phyloP scores from a whole-genome alignment of 768 basidiomycete genomes.

The Tulasnella sp. region DNA sequence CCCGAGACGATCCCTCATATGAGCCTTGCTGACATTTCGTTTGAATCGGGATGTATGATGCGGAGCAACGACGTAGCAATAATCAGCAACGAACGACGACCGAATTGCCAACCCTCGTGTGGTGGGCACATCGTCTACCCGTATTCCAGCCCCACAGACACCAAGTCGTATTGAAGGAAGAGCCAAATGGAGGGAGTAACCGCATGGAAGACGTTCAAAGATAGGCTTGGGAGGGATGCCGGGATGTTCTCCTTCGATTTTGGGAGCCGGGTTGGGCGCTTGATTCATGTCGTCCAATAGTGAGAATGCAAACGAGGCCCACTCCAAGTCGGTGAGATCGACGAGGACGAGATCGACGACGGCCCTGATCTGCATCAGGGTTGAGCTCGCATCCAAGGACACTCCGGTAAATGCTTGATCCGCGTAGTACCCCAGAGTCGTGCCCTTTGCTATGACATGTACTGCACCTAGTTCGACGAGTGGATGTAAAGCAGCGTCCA shows the following conservation, averaged over 20 bases:
- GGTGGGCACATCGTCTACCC: constrained; percentile 37
- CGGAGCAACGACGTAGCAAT: constrained; percentile 32
- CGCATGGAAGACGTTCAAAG: constrained; percentile 39
- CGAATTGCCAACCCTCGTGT: constrained; percentile 55
- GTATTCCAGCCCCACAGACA: constrained; percentile 68
- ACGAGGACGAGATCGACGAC: constrained; percentile 47
- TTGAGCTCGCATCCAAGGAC: constrained; percentile 33
- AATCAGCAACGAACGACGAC: constrained; percentile 41
- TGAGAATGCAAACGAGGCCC: constrained; percentile 43
- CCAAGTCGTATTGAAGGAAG: constrained; percentile 52
- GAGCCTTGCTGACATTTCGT: not conserved
- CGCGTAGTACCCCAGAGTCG: constrained; percentile 39
- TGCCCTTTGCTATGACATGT: constrained; percentile 35
- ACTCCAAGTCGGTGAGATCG: constrained; percentile 55
- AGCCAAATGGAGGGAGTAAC: constrained; percentile 44
- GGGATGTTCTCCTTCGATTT: not conserved
- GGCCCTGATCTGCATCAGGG: constrained; percentile 36
- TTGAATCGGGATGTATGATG: constrained; percentile 16
- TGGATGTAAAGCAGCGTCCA: constrained; percentile 20
- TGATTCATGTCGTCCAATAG: constrained; percentile 23
- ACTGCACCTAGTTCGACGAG: constrained; percentile 47
- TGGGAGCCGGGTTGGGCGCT: constrained; percentile 20
- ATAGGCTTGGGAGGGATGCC: constrained; percentile 20
- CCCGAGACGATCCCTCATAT: constrained; percentile 38
- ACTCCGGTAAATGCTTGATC: constrained; percentile 35